Conservation (phyloP, 73 alveolate genomes). For the Effrenium voratum region DNA sequence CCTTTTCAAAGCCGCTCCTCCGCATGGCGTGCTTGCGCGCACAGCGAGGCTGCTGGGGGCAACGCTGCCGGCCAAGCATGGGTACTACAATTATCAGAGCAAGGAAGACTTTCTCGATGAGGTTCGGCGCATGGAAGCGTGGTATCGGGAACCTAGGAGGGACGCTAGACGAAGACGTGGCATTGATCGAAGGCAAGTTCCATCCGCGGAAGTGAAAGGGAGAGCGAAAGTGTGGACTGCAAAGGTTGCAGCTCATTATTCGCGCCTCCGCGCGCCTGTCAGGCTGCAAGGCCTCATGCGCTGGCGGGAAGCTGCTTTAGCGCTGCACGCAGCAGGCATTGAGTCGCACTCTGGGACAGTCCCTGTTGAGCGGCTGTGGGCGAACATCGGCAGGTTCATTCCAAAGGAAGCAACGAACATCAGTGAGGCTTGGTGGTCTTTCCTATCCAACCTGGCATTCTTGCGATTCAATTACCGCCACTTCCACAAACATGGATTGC, state of each 20-base stretch:
- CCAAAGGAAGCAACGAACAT: neutral
- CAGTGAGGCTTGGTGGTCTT: conserved; percentile 1
- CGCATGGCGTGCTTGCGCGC: neutral
- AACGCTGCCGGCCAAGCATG: neutral
- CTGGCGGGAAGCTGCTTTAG: conserved; percentile 19
- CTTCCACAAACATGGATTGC: conserved; percentile 13
- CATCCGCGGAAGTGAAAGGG: neutral
- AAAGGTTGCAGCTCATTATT: conserved; percentile 19
- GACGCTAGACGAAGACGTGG: neutral
- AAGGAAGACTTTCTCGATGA: neutral
- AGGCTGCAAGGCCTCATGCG: neutral
- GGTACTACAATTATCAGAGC: neutral
- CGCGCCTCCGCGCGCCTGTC: neutral
- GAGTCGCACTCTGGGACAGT: neutral
- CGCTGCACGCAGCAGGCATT: conserved; percentile 10
- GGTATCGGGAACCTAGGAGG: neutral
- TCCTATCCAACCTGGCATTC: neutral
- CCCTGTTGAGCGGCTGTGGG: conserved; percentile 39
- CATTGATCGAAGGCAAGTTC: neutral
- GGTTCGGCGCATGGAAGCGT: neutral
- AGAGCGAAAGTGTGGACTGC: conserved; percentile 1
- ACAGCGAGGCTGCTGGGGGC: neutral
- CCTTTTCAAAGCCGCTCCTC: neutral
- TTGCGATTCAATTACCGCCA: conserved; percentile 11
- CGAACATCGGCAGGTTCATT: neutral